Evolutionary conservation across 352 stramenopile species (phyloP).

Genomic region (Phytophthora podocarpi): DNA sequence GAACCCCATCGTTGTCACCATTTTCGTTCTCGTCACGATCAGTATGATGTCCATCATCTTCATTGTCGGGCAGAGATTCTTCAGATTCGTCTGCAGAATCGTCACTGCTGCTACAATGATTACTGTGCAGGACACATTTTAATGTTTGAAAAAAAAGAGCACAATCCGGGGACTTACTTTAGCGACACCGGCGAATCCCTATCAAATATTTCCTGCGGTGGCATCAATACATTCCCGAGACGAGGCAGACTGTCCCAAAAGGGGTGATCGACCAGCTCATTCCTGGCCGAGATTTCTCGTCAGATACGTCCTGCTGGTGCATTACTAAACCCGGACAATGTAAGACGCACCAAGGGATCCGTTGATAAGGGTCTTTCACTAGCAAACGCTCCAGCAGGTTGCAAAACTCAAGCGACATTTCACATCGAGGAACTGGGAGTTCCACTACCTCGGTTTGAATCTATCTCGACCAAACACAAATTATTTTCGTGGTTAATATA

Average conservation of each 20-base stretch:
- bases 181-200: background rate
- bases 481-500: background rate
- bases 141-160: background rate
- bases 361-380: constrained; percentile 70
- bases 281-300: constrained; percentile 42
- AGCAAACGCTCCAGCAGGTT: constrained; percentile 64
- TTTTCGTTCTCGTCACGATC: background rate
- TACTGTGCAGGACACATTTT: background rate
- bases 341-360: constrained; percentile 73
- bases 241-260: constrained; percentile 57
- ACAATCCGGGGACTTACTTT: constrained; percentile 13
- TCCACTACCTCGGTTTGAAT: constrained; percentile 69
- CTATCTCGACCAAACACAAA: constrained; percentile 26
- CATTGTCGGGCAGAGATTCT: background rate
- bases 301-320: background rate
- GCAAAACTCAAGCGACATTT: constrained; percentile 63
- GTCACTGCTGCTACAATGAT: background rate
- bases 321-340: background rate
- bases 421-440: constrained; percentile 49
- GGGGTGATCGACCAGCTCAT: constrained; percentile 67
- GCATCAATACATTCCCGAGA: constrained; percentile 48
- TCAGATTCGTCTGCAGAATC: background rate
- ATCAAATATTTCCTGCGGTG: constrained; percentile 69
- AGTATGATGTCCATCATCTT: background rate
- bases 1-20: background rate